A percentile compares a stretch with the other conserved stretches of the same genome.
Evolutionary conservation across 2,329 filamentous ascomycete genomes (phyloP).

Genomic region (Penicillium sp.): DNA sequence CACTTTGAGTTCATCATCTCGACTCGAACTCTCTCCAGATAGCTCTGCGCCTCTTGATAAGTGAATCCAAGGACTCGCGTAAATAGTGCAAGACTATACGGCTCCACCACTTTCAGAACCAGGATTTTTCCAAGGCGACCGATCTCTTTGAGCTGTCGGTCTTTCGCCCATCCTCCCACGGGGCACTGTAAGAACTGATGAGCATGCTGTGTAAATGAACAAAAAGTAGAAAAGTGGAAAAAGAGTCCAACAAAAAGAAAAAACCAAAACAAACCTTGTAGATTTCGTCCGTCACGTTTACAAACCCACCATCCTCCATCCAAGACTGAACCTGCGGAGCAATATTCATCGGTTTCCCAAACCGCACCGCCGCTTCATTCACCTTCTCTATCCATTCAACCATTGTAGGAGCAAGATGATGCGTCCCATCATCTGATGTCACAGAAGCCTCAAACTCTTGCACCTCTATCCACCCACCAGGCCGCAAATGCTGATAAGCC

Average conservation of each 20-base stretch:
- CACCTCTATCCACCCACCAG: conserved; percentile 39
- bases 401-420: conserved; percentile 23
- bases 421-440: conserved; percentile 35
- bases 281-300: conserved; percentile 34
- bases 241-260: neutral
- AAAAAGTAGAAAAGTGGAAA: neutral
- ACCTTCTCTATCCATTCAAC: conserved; percentile 33
- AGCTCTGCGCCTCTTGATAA: conserved; percentile 32
- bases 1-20: conserved; percentile 26
- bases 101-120: conserved; percentile 35
- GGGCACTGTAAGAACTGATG: conserved; percentile 27
- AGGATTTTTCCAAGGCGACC: conserved; percentile 33
- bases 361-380: conserved; percentile 30
- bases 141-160: conserved; percentile 35
- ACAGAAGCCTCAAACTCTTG: conserved; percentile 35
- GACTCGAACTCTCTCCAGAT: conserved; percentile 29
- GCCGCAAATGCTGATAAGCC: conserved; percentile 33
- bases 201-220: neutral
- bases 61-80: conserved; percentile 38
- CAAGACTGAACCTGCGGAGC: conserved; percentile 29
- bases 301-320: conserved; percentile 35
- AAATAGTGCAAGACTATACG: conserved; percentile 41
- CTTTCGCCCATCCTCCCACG: conserved; percentile 37
- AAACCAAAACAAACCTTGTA: conserved; percentile 32
- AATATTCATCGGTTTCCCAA: conserved; percentile 39